These are phyloP conservation scores for Poa annua DNA, from an alignment of 176 grass and related monocot genomes.

Conservation along the genomic window DNA sequence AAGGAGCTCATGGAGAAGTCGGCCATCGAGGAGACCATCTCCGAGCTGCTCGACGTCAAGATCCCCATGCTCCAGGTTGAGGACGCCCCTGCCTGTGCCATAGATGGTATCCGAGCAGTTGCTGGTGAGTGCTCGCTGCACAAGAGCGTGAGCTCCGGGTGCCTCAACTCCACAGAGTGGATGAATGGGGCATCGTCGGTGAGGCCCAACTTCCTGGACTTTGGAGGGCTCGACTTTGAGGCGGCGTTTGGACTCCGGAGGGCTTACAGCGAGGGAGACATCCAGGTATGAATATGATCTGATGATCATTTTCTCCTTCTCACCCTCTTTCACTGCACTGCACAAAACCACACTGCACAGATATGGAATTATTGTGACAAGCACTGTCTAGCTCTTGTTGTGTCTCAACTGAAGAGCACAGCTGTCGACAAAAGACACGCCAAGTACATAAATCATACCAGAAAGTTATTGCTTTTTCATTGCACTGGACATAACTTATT, in stretches of 20 bases:
- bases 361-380: slow-evolving; percentile 41
- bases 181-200: slow-evolving; percentile 38
- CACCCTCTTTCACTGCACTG: slow-evolving; percentile 20
- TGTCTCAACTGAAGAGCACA: slow-evolving; percentile 34
- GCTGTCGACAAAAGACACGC: slow-evolving; percentile 19
- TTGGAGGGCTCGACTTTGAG: slow-evolving; percentile 85
- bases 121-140: slow-evolving; percentile 69
- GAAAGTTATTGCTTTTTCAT: slow-evolving; percentile 27
- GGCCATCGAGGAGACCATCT: slow-evolving; percentile 80
- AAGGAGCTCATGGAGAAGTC: slow-evolving; percentile 87
- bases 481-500: slow-evolving; percentile 19
- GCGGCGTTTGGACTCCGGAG: slow-evolving; percentile 82
- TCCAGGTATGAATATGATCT: slow-evolving; percentile 57
- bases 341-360: not conserved
- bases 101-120: not conserved
- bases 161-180: slow-evolving; percentile 76
- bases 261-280: slow-evolving; percentile 95
- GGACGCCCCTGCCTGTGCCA: not conserved
- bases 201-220: slow-evolving; percentile 85
- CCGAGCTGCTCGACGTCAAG: slow-evolving; percentile 88
- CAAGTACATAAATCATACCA: slow-evolving; percentile 36
- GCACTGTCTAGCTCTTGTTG: slow-evolving; percentile 16
- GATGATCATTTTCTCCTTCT: slow-evolving; percentile 23
- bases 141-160: slow-evolving; percentile 90
- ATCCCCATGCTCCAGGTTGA: slow-evolving; percentile 76